phyloP scores from a whole-genome alignment of 2,329 filamentous ascomycete genomes.

The Clonostachys solani region DNA sequence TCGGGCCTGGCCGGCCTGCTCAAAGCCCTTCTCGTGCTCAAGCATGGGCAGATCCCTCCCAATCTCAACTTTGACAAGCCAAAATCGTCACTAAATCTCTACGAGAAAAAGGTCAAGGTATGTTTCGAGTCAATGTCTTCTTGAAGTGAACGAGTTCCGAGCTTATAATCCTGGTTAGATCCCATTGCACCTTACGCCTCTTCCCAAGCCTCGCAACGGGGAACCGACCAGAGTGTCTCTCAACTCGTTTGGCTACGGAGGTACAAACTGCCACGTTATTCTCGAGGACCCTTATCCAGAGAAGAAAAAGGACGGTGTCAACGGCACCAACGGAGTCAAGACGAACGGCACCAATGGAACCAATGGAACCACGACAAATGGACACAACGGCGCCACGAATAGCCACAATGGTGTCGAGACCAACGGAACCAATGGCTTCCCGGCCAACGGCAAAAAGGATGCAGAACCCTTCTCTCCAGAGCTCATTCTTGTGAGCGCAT shows the following conservation, averaged over 20 bases:
- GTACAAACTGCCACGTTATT: slow-evolving; percentile 18
- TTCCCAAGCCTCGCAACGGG: too few species aligned
- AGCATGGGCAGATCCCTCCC: slow-evolving; percentile 21
- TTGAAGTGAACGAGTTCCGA: slow-evolving; percentile 37
- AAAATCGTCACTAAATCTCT: slow-evolving; percentile 18
- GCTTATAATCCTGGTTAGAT: background rate
- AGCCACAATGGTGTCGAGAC: too few species aligned
- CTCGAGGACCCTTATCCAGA: slow-evolving; percentile 1
- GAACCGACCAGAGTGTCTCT: too few species aligned
- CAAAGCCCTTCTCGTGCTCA: slow-evolving; percentile 18
- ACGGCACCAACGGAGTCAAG: too few species aligned
- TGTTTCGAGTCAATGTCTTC: slow-evolving; percentile 6
- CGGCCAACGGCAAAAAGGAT: too few species aligned
- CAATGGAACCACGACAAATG: too few species aligned
- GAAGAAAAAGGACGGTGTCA: too few species aligned
- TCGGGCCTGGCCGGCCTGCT: slow-evolving; percentile 19
- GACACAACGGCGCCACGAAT: too few species aligned
- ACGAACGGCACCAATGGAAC: too few species aligned
- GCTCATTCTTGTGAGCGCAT: too few species aligned
- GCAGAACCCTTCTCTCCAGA: too few species aligned
- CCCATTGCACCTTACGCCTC: background rate
- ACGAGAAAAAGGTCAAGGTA: slow-evolving; percentile 17
- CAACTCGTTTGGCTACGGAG: slow-evolving; percentile 18
- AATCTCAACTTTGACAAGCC: slow-evolving; percentile 18
- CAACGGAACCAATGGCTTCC: too few species aligned